Base-by-base conservation (phyloP, 306 rosid species). In the Calophaca sinica region DNA sequence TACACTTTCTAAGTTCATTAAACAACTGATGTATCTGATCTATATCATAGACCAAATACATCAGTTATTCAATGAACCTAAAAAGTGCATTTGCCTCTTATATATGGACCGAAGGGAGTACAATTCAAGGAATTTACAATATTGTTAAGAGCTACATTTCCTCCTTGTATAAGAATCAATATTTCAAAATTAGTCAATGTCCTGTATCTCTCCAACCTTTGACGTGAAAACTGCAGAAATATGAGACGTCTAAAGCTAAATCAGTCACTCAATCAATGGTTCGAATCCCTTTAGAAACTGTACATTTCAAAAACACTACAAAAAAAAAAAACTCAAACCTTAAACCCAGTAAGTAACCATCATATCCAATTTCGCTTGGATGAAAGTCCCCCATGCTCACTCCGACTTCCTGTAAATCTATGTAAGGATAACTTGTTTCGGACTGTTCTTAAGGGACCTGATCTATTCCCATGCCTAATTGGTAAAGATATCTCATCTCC, bases 381-480 rank as follows among this genome's bases (percentile, higher is more conserved):
- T 65, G 88, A 88, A 45, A 68, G 75, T 41, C 87, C 96, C 36
- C 96, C 91, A n/a, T 93, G 98, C 76, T 93, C 98, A 60, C 98
- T 93, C 88, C 86, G 86, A 77, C 98, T 93, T 48, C 97, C 97
- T 1, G 91, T 53, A 71, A 83, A 84, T 85, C 88, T 89, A 76
- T 91, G 84, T 5, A 93, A 73, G 4, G 92, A 81, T 11, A 87
- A 87, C 85, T 89, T 93, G 89, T 87, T 93, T 57, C 96, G 83
- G 70, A 82, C 83, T 13, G 96, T 91, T 89, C 90, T 91, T 62
- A 93, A 74, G 12, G 98, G 98, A 13, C 98, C 98, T 57, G 98
- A 93, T 68, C 97, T 85, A 81, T 93, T 93, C 77, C 97, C 98
- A 75, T 93, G 98, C 83, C 87, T 82, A 55, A 89, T 72, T 14